Evolutionary conservation across 805 yeast species (phyloP).

Genomic region (Zygoascus tannicola): DNA sequence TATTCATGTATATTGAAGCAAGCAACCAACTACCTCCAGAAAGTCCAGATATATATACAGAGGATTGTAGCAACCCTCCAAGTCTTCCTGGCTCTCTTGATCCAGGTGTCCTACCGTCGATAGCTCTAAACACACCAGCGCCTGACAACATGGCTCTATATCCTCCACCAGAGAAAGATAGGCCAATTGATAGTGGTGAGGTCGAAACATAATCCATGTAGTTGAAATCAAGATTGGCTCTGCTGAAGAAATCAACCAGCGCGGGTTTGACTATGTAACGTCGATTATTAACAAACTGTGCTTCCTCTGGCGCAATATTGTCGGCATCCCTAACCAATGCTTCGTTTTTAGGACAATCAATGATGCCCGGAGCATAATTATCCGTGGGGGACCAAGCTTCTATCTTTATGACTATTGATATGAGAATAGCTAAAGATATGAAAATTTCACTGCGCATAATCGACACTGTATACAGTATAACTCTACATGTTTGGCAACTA

Average conservation of each 20-base stretch:
- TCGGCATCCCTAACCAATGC: conserved; percentile 9
- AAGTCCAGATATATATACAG: conserved; percentile 63
- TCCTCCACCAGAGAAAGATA: conserved; percentile 81
- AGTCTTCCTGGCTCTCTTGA: conserved; percentile 28
- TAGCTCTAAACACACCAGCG: conserved; percentile 73
- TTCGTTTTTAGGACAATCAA: conserved; percentile 30
- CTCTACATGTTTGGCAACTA: no score
- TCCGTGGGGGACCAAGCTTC: conserved; percentile 27
- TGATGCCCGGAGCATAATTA: conserved; percentile 36
- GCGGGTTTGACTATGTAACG: conserved; percentile 17
- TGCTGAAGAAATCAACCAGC: conserved; percentile 35
- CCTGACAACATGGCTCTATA: conserved; percentile 79
- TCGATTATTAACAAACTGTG: conserved; percentile 18
- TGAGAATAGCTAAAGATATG: no score
- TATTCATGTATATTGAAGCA: conserved; percentile 55
- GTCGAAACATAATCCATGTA: conserved; percentile 24
- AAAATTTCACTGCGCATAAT: no score
- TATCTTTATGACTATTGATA: no score
- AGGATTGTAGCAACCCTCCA: conserved; percentile 53
- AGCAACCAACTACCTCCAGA: conserved; percentile 82
- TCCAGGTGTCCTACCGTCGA: conserved; percentile 52
- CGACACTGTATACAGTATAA: no score
- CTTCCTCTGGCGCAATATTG: conserved; percentile 13
- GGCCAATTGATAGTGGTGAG: conserved; percentile 24
- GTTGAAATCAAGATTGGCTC: conserved; percentile 37